Conservation (phyloP, 169 alveolate species). For the Perkinsus chesapeaki region DNA sequence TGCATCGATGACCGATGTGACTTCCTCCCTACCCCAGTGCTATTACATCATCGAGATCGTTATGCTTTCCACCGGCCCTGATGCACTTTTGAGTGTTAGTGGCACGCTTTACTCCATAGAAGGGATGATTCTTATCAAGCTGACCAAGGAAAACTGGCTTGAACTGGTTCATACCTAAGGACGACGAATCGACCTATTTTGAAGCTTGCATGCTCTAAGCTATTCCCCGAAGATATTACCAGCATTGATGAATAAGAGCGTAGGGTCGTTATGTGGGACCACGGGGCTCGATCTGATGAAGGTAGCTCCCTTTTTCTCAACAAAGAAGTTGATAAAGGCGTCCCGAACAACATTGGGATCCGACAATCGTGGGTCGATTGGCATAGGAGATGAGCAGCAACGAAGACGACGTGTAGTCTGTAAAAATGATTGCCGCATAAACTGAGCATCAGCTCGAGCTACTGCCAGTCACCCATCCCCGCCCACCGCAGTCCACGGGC, state of each 20-base stretch:
- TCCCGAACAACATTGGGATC: constrained; percentile 41
- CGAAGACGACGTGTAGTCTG: neutral
- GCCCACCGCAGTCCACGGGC: neutral
- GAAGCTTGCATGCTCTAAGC: neutral
- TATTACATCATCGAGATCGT: constrained; percentile 36
- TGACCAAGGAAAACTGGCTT: constrained; percentile 76
- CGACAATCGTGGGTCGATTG: neutral
- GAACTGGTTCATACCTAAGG: constrained; percentile 81
- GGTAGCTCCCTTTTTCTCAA: constrained; percentile 40
- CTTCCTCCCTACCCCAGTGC: neutral
- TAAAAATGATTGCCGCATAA: neutral
- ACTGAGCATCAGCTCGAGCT: neutral
- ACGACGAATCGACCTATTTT: neutral
- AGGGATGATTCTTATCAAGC: constrained; percentile 73
- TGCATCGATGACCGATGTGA: constrained; percentile 41
- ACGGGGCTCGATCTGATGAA: constrained; percentile 66
- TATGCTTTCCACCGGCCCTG: constrained; percentile 83
- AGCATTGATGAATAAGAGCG: constrained; percentile 84
- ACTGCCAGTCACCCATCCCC: neutral
- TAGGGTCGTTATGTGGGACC: constrained; percentile 82
- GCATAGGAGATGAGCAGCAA: neutral
- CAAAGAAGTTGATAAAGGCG: constrained; percentile 59
- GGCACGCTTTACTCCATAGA: constrained; percentile 77
- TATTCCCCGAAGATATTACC: neutral
- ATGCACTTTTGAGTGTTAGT: constrained; percentile 88